Percentiles rank a stretch among this genome's conserved stretches.
Conservation (phyloP, 345 rosid species). For the Lumnitzera littorea region DNA sequence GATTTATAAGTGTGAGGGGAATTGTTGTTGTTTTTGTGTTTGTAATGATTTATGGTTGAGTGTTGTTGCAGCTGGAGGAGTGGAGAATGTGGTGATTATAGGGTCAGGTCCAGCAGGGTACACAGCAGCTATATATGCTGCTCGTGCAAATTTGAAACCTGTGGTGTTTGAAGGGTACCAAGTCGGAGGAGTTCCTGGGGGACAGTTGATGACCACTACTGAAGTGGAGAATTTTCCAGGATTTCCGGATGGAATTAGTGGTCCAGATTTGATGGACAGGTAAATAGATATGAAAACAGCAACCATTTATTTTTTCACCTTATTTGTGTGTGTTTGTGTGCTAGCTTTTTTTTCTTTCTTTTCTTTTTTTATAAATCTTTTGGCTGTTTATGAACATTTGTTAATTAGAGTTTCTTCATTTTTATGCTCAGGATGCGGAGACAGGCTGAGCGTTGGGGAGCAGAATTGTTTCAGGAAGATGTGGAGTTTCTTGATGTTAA, state of each 20-base stretch:
- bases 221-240: slow-evolving; percentile 99
- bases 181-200: slow-evolving; percentile 97
- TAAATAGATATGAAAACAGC: slow-evolving; percentile 8
- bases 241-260: slow-evolving; percentile 95
- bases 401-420: slow-evolving; percentile 6
- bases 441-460: slow-evolving; percentile 99
- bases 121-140: slow-evolving; percentile 95
- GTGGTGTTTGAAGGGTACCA: slow-evolving; percentile 95
- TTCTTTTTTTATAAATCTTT: not conserved
- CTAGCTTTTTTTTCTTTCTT: not conserved
- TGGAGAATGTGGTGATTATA: slow-evolving; percentile 82
- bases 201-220: slow-evolving; percentile 96
- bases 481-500: slow-evolving; percentile 71
- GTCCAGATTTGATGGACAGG: slow-evolving; percentile 99
- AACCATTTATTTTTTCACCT: not conserved
- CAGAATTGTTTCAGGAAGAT: slow-evolving; percentile 86
- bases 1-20: not conserved
- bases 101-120: slow-evolving; percentile 99
- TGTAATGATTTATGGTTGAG: not conserved
- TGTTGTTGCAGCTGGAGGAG: slow-evolving; percentile 47
- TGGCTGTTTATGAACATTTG: not conserved
- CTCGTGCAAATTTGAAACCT: slow-evolving; percentile 98
- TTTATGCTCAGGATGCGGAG: slow-evolving; percentile 60
- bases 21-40: not conserved
- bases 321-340: not conserved